Evolutionary conservation across 345 rosid species (phyloP), one percentile per base, ranked within the genome.

Genomic region (Hypericum androsaemum): DNA sequence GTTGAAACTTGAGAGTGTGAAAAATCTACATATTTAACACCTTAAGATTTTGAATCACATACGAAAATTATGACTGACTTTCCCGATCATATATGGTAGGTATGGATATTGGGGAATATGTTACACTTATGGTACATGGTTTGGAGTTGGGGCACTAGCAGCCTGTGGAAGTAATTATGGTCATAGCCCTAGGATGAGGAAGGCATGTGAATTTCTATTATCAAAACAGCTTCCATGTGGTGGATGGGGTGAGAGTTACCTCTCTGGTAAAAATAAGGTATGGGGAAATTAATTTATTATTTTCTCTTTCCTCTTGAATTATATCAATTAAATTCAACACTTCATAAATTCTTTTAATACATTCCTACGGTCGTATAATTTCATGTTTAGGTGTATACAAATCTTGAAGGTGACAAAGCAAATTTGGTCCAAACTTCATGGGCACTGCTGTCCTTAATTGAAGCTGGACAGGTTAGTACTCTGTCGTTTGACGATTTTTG

Each of bases 21-120:
- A 22, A 22, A 1, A 22, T 22, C 4, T 22, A 22, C 32, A 22
- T 22, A 22, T 4, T 22, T 22, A 22, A 1, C 32, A 22, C 32
- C 32, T n/a, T n/a, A 22, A 22, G 32, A 1, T 22, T 22, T 4
- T 22, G 32, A n/a, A 1, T 4, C 32, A 22, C 32, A 22, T n/a
- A 22, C 32, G 4, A 1, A 22, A 22, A 22, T 22, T 22, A 1
- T 4, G 2, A 22, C 32, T 22, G 32, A 22, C 1, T 22, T 1
- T 22, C n/a, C n/a, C n/a, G 4, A 22, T 1, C 32, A 22, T 22
- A 4, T 22, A 22, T 22, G 32, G 37, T 42, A 77, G 78, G 81
- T 83, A 78, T 8, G 92, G 87, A 11, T 78, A 60, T 12, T 78
- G 87, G 92, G 92, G 92, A 12, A 77, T 83, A 2, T 83, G 90